Evolutionary conservation across 179 eudicot genomes (phyloP).

Genomic region (Silene vulgaris): DNA sequence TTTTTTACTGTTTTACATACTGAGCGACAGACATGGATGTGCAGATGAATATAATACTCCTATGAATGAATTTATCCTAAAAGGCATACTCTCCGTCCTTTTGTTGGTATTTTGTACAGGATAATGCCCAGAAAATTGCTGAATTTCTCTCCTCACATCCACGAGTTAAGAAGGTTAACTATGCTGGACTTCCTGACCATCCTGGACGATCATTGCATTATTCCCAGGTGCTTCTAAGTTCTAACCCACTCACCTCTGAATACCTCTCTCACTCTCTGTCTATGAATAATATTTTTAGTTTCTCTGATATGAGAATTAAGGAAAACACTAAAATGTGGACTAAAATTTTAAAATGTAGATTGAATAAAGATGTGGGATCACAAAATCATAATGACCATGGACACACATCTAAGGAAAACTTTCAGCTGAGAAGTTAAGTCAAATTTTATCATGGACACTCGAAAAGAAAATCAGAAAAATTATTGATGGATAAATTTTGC

Average conservation of each 20-base stretch:
- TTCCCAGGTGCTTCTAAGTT: constrained; percentile 57
- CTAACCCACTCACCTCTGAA: neutral
- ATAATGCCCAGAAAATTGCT: constrained; percentile 90
- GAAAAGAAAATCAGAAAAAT: too few relatives aligned
- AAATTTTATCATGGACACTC: too few relatives aligned
- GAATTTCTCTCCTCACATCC: constrained; percentile 88
- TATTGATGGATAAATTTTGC: too few relatives aligned
- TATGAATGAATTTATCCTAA: neutral
- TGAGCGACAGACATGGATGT: too few relatives aligned
- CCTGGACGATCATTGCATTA: constrained; percentile 82
- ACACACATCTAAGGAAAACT: too few relatives aligned
- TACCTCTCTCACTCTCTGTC: neutral
- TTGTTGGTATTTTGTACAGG: constrained; percentile 40
- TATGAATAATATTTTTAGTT: neutral
- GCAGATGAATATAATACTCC: neutral
- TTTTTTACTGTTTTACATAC: constrained; percentile 11
- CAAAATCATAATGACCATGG: too few relatives aligned
- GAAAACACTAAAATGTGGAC: too few relatives aligned
- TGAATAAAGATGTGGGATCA: too few relatives aligned
- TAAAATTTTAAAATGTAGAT: too few relatives aligned
- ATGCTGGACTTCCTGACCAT: constrained; percentile 89
- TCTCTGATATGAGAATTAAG: neutral
- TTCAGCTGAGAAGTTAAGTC: too few relatives aligned
- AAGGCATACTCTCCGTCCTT: neutral
- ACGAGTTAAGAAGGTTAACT: constrained; percentile 71